Conservation (phyloP, 2,329 filamentous ascomycete genomes). For the Beauveria sp. region DNA sequence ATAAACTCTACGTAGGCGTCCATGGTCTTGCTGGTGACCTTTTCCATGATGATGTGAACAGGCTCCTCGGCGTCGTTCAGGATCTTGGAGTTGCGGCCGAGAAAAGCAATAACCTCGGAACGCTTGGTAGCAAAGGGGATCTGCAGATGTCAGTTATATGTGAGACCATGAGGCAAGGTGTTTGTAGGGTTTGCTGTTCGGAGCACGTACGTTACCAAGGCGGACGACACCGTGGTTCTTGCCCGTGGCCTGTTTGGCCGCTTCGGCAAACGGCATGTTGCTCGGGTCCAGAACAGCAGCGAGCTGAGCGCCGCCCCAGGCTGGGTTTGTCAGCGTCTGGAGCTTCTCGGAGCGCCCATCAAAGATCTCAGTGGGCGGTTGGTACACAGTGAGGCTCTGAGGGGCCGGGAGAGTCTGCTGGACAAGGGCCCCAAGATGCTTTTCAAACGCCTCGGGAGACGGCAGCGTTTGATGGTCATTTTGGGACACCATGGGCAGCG, state of each 20-base stretch:
- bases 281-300: slow-evolving; percentile 27
- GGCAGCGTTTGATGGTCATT: background rate
- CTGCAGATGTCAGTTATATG: slow-evolving; percentile 24
- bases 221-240: slow-evolving; percentile 37
- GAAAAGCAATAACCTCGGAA: slow-evolving; percentile 48
- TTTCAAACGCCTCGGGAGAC: background rate
- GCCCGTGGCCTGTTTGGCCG: slow-evolving; percentile 22
- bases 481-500: slow-evolving; percentile 9
- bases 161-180: background rate
- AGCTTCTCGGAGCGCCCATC: slow-evolving; percentile 30
- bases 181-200: background rate
- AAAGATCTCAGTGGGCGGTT: slow-evolving; percentile 11
- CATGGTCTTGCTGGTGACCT: slow-evolving; percentile 53
- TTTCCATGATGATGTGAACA: slow-evolving; percentile 58
- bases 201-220: slow-evolving; percentile 40
- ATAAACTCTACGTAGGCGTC: slow-evolving; percentile 54
- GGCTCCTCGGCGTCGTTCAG: slow-evolving; percentile 47
- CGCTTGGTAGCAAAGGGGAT: slow-evolving; percentile 48
- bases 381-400: slow-evolving; percentile 11
- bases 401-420: background rate
- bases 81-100: slow-evolving; percentile 50
- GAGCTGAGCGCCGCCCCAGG: slow-evolving; percentile 26
- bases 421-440: background rate
- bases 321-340: slow-evolving; percentile 26
- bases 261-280: slow-evolving; percentile 41